phyloP scores from a whole-genome alignment of 106 monocot genomes.

The Dendrobium huoshanense region DNA sequence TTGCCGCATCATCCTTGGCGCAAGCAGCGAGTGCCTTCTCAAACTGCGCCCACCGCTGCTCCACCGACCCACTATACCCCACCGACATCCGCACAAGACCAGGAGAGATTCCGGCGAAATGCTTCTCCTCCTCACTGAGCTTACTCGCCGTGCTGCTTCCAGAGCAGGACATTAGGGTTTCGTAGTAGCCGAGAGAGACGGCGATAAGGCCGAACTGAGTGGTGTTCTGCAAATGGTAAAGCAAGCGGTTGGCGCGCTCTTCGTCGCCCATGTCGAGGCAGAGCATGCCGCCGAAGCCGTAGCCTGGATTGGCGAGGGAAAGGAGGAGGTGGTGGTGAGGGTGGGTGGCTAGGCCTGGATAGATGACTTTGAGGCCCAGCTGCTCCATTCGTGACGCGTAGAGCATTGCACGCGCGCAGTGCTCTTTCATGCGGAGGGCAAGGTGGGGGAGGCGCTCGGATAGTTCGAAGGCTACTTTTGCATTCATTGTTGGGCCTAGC shows the following conservation, averaged over 20 bases:
- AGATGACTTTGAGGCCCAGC: conserved; percentile 73
- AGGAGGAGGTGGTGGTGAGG: conserved; percentile 63
- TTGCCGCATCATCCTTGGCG: background rate
- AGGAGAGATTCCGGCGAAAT: conserved; percentile 66
- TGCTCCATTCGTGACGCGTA: conserved; percentile 66
- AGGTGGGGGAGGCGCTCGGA: conserved; percentile 91
- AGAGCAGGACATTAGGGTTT: conserved; percentile 97
- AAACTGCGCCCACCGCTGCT: conserved; percentile 93
- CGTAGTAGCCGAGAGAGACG: conserved; percentile 91
- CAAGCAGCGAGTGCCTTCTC: conserved; percentile 49
- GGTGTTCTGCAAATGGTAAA: conserved; percentile 91
- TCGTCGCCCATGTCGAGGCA: conserved; percentile 93
- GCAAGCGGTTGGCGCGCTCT: conserved; percentile 68
- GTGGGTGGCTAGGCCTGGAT: conserved; percentile 80
- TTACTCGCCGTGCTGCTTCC: conserved; percentile 94
- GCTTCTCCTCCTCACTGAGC: conserved; percentile 59
- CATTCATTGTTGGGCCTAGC: conserved; percentile 90
- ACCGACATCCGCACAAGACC: conserved; percentile 90
- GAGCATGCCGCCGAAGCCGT: conserved; percentile 93
- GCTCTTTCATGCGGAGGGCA: conserved; percentile 89
- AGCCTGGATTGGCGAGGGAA: conserved; percentile 65
- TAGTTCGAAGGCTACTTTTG: conserved; percentile 90
- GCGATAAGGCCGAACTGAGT: conserved; percentile 94
- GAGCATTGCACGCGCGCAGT: conserved; percentile 51
- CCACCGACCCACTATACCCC: conserved; percentile 79